A percentile compares a stretch with the other conserved stretches of the same genome.
These are phyloP conservation scores for Xylariaceae sp. DNA, from an alignment of 2,329 filamentous ascomycete genomes.

Conservation along the genomic window DNA sequence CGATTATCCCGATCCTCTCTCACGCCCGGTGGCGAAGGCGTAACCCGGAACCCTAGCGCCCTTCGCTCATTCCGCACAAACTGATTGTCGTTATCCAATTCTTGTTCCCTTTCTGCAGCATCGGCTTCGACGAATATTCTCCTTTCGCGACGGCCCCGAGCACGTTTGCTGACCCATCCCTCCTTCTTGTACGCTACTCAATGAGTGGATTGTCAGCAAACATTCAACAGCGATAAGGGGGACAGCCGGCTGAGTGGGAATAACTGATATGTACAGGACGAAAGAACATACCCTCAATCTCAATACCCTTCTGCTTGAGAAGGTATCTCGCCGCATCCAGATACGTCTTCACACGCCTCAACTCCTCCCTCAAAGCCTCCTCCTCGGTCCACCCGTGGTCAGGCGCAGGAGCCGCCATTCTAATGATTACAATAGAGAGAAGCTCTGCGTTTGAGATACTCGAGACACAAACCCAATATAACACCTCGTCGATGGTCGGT, in stretches of 20 bases:
- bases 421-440: neutral
- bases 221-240: neutral
- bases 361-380: neutral
- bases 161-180: constrained; percentile 13
- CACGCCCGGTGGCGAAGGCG: too few relatives aligned
- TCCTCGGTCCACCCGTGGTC: neutral
- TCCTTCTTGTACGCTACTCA: constrained; percentile 4
- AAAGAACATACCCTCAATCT: constrained; percentile 11
- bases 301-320: constrained; percentile 7
- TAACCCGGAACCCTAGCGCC: too few relatives aligned
- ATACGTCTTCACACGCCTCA: constrained; percentile 7
- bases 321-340: constrained; percentile 5
- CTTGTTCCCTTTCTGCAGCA: too few relatives aligned
- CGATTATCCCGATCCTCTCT: too few relatives aligned
- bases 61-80: too few relatives aligned
- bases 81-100: too few relatives aligned
- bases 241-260: neutral
- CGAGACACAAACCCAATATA: too few relatives aligned
- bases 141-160: constrained; percentile 5
- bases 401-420: constrained; percentile 5
- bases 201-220: constrained; percentile 2
- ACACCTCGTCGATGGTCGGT: too few relatives aligned
- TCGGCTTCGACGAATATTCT: neutral
- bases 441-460: too few relatives aligned
- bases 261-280: neutral